phyloP scores from a whole-genome alignment of 257 asterid genomes.

The Salvia miltiorrhiza region DNA sequence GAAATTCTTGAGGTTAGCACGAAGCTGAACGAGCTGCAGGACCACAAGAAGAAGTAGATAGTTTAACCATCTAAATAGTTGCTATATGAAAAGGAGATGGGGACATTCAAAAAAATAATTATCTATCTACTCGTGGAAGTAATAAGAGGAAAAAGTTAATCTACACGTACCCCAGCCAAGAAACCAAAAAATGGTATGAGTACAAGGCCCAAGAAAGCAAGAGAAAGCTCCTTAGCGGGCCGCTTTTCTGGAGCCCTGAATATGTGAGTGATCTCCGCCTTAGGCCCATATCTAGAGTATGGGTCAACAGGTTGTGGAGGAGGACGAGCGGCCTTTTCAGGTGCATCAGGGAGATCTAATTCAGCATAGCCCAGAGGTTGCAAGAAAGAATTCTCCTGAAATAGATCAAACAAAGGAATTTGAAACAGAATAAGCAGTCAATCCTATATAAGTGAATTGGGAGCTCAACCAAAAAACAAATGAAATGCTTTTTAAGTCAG shows the following conservation, averaged over 20 bases:
- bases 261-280: conserved; percentile 84
- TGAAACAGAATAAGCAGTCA: conserved; percentile 4
- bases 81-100: neutral
- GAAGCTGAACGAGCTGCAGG: conserved; percentile 63
- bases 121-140: conserved; percentile 4
- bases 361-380: conserved; percentile 70
- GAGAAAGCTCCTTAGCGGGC: conserved; percentile 78
- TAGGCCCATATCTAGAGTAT: conserved; percentile 78
- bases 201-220: conserved; percentile 74
- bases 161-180: conserved; percentile 72
- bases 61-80: conserved; percentile 10
- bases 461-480: conserved; percentile 2
- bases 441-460: neutral
- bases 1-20: conserved; percentile 77
- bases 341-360: conserved; percentile 85
- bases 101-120: neutral
- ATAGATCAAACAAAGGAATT: conserved; percentile 17
- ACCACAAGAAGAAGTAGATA: conserved; percentile 5
- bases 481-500: conserved; percentile 6
- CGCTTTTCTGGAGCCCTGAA: conserved; percentile 87
- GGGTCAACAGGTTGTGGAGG: conserved; percentile 77
- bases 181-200: conserved; percentile 75
- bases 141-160: conserved; percentile 4
- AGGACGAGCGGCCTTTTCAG: conserved; percentile 89
- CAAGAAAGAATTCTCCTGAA: conserved; percentile 93